These are phyloP conservation scores for Coelastrella sp. DNA, from an alignment of 139 green algal genomes.

Conservation along the genomic window DNA sequence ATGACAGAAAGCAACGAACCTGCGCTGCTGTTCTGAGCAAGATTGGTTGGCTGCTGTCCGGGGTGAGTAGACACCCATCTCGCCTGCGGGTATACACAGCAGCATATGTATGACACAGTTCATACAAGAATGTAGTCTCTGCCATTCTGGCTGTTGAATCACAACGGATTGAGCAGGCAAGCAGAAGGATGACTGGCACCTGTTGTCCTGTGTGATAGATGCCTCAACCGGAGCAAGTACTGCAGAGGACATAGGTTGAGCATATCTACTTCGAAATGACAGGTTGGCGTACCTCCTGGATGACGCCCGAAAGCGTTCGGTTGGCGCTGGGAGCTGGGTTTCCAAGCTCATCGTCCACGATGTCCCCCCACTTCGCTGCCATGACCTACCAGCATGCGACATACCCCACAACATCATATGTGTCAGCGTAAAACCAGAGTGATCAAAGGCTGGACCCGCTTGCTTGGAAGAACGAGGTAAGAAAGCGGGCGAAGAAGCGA, in stretches of 20 bases:
- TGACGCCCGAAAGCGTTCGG: slow-evolving; percentile 37
- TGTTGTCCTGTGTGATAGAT: no score
- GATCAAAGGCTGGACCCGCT: neutral
- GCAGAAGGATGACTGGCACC: no score
- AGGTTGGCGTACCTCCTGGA: slow-evolving; percentile 42
- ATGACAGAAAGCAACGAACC: no score
- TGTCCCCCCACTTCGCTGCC: slow-evolving; percentile 39
- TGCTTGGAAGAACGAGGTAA: neutral
- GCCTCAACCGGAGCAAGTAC: no score
- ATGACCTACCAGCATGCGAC: neutral
- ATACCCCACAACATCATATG: neutral
- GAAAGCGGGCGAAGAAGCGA: neutral
- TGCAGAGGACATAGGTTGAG: no score
- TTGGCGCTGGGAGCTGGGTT: neutral
- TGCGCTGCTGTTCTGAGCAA: neutral
- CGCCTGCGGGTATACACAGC: neutral
- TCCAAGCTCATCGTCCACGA: slow-evolving; percentile 44
- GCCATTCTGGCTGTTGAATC: no score
- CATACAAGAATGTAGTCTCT: neutral
- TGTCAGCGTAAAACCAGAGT: neutral
- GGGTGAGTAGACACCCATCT: neutral
- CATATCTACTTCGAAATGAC: no score
- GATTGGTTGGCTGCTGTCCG: neutral
- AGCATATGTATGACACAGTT: neutral
- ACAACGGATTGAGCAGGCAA: no score